Evolutionary conservation across 208 protist species (phyloP), one percentile per base, ranked within the genome.

Genomic region (Acanthamoeba sp.): DNA sequence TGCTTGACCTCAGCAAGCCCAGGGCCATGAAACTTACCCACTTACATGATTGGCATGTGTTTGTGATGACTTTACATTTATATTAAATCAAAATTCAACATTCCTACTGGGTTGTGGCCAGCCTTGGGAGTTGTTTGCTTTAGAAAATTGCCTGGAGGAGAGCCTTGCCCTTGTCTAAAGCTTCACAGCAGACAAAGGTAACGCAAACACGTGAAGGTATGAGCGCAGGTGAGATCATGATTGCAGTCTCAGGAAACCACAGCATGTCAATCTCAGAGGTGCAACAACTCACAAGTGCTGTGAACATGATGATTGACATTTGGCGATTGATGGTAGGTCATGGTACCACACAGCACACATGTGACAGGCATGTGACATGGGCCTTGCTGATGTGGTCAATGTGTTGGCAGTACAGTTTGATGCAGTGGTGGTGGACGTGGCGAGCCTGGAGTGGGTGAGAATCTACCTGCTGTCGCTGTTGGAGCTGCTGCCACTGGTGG

Each of bases 1-100:
- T 93, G 42, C 64, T 93, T 7, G 88, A 93, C n/a, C 36, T 93
- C 32, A 32, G 24, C 55, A 93, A 93, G 88, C 36, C 80, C 38
- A 93, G 34, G 66, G 88, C 55, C 55, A 78, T 55, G 45, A 93
- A 93, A 27, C 20, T 93, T 48, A 59, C 82, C 36, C 45, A 62
- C 16, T 9, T 73, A 34, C 64, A 9, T 10, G n/a, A n/a, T n/a
- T n/a, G n/a, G n/a, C n/a, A n/a, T n/a, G n/a, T n/a, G n/a, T n/a
- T n/a, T n/a, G n/a, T n/a, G n/a, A n/a, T n/a, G n/a, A n/a, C n/a
- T n/a, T n/a, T n/a, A n/a, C n/a, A n/a, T n/a, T n/a, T n/a, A n/a
- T n/a, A n/a, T n/a, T n/a, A n/a, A n/a, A n/a, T n/a, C n/a, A n/a
- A n/a, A n/a, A n/a, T n/a, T n/a, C n/a, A n/a, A n/a, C n/a, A n/a